phyloP scores from a whole-genome alignment of 768 basidiomycete species.

The Vararia minispora region DNA sequence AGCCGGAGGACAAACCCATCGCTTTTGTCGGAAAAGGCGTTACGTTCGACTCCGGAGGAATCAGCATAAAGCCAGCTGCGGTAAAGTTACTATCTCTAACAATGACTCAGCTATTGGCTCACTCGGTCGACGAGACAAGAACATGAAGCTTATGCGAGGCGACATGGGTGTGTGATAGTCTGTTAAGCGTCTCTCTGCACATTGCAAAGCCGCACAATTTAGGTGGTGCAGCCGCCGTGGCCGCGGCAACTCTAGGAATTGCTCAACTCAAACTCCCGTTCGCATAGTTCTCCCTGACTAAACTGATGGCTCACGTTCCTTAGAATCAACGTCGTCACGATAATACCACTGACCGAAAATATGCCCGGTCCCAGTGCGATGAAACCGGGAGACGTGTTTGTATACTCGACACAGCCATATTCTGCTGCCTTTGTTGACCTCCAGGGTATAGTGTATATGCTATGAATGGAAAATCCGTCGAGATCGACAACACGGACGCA shows the following conservation, averaged over 20 bases:
- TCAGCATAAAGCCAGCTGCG: slow-evolving; percentile 68
- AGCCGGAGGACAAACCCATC: slow-evolving; percentile 44
- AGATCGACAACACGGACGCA: slow-evolving; percentile 83
- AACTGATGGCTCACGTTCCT: background rate
- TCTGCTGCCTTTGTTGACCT: background rate
- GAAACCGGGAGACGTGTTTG: slow-evolving; percentile 81
- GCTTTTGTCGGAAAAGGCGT: slow-evolving; percentile 83
- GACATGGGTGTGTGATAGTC: slow-evolving; percentile 57
- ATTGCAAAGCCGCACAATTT: background rate
- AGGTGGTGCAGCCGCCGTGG: slow-evolving; percentile 76
- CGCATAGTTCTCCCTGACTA: slow-evolving; percentile 16
- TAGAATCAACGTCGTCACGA: slow-evolving; percentile 66
- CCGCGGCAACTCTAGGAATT: slow-evolving; percentile 62
- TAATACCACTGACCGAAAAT: slow-evolving; percentile 76
- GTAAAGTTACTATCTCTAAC: slow-evolving; percentile 29
- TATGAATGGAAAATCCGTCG: slow-evolving; percentile 82
- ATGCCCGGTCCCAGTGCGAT: slow-evolving; percentile 58
- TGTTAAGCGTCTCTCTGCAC: background rate
- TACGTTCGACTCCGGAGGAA: slow-evolving; percentile 85
- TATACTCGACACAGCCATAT: background rate
- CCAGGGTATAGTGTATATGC: slow-evolving; percentile 54
- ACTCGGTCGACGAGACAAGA: slow-evolving; percentile 31
- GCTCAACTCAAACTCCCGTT: slow-evolving; percentile 76
- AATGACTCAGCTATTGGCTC: background rate
- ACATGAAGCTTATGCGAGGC: slow-evolving; percentile 77